Conservation (phyloP, 2,329 filamentous ascomycete genomes). For the Colletotrichum karsti region DNA sequence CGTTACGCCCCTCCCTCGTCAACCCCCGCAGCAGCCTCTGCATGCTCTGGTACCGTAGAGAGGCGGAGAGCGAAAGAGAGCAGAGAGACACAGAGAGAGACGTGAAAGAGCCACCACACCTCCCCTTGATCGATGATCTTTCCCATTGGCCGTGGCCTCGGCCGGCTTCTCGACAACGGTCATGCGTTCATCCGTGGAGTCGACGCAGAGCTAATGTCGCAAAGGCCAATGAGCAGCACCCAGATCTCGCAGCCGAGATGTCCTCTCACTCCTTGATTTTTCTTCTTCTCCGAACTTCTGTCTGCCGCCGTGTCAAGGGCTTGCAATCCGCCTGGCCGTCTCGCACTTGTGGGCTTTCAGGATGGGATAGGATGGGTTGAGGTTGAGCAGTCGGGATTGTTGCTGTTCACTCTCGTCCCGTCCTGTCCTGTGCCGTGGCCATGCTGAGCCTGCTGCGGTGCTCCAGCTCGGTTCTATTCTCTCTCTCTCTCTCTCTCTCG, state of each 20-base stretch:
- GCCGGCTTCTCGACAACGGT: slow-evolving; percentile 50
- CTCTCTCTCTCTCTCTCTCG: neutral
- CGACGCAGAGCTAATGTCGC: slow-evolving; percentile 53
- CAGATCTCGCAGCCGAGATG: slow-evolving; percentile 51
- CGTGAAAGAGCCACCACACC: slow-evolving; percentile 4
- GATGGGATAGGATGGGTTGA: neutral
- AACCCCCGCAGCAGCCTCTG: neutral
- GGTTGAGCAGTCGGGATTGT: neutral
- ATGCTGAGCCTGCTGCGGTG: too few relatives aligned
- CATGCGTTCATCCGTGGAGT: slow-evolving; percentile 61
- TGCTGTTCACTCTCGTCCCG: neutral
- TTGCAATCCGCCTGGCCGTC: neutral
- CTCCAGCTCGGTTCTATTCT: neutral
- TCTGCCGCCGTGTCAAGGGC: slow-evolving; percentile 5
- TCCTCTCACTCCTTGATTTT: slow-evolving; percentile 38
- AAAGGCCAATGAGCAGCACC: slow-evolving; percentile 50
- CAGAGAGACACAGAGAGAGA: neutral
- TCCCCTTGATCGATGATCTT: slow-evolving; percentile 26
- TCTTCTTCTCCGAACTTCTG: slow-evolving; percentile 34
- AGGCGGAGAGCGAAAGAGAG: neutral
- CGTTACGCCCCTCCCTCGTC: neutral
- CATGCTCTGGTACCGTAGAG: neutral
- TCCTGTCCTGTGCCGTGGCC: too few relatives aligned
- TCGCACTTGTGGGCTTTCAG: neutral
- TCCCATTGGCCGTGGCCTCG: slow-evolving; percentile 25